These are phyloP conservation scores for Fusarium cicatricum DNA, from an alignment of 2,329 filamentous ascomycete genomes.

Conservation along the genomic window DNA sequence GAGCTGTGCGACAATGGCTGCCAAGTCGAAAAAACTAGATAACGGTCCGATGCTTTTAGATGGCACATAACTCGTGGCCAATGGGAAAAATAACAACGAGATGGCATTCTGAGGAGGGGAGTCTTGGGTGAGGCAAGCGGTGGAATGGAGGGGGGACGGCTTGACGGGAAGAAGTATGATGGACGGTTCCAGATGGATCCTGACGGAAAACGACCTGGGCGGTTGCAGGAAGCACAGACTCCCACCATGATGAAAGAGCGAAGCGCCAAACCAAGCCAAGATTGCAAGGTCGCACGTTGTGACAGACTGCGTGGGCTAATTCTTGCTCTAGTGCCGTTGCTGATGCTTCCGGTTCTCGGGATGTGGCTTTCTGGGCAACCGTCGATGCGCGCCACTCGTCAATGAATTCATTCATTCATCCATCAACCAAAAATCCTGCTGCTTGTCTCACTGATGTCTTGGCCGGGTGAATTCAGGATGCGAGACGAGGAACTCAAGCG, in stretches of 20 bases:
- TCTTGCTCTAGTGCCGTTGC: slow-evolving; percentile 28
- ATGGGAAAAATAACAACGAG: slow-evolving; percentile 8
- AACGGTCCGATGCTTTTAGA: slow-evolving; percentile 7
- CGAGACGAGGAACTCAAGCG: slow-evolving; percentile 5
- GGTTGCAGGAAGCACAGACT: slow-evolving; percentile 30
- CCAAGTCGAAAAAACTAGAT: neutral
- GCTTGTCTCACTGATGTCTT: neutral
- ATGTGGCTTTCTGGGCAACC: slow-evolving; percentile 3
- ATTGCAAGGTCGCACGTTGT: slow-evolving; percentile 30
- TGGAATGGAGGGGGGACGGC: too few relatives aligned
- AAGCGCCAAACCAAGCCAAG: slow-evolving; percentile 14
- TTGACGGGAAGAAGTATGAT: slow-evolving; percentile 18
- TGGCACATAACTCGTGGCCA: slow-evolving; percentile 12
- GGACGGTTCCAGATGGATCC: neutral
- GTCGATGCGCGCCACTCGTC: slow-evolving; percentile 17
- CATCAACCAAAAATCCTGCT: neutral
- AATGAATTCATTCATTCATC: neutral
- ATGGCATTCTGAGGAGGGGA: slow-evolving; percentile 6
- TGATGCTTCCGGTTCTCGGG: slow-evolving; percentile 31
- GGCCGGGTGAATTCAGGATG: slow-evolving; percentile 1
- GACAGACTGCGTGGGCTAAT: slow-evolving; percentile 30
- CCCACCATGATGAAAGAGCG: slow-evolving; percentile 24
- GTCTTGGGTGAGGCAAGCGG: neutral
- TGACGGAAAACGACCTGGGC: slow-evolving; percentile 6
- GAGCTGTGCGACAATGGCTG: neutral